These are phyloP conservation scores for Lathyrus sativus DNA, from an alignment of 306 rosid species.

Conservation along the genomic window DNA sequence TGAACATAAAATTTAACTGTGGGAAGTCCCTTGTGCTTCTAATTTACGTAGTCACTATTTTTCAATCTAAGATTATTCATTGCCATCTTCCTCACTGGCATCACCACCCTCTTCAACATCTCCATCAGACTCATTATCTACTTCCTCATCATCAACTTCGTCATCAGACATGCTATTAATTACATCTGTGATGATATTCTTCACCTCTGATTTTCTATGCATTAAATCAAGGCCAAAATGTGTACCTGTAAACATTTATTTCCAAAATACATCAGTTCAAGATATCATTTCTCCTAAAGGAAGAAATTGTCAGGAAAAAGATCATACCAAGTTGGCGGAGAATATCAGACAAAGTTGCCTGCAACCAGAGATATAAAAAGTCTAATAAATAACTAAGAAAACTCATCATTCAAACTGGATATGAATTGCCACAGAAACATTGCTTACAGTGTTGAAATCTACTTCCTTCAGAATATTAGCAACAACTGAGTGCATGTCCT, in stretches of 20 bases:
- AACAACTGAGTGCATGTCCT: constrained; percentile 82
- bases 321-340: constrained; percentile 90
- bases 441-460: constrained; percentile 91
- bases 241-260: constrained; percentile 57
- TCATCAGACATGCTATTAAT: constrained; percentile 94
- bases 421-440: neutral
- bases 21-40: constrained; percentile 42
- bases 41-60: constrained; percentile 41
- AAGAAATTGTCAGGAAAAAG: constrained; percentile 16
- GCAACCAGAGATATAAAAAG: constrained; percentile 41
- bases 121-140: constrained; percentile 53
- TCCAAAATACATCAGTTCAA: constrained; percentile 31
- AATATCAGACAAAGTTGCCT: constrained; percentile 97
- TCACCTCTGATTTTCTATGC: constrained; percentile 98
- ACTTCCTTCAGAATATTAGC: constrained; percentile 90
- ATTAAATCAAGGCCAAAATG: constrained; percentile 90
- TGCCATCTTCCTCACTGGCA: constrained; percentile 43
- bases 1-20: constrained; percentile 44
- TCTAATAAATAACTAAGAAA: constrained; percentile 1
- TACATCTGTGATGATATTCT: constrained; percentile 93
- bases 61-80: constrained; percentile 40
- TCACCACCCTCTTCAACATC: constrained; percentile 59
- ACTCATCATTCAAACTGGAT: constrained; percentile 20
- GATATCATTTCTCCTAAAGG: neutral
- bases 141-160: constrained; percentile 81